Evolutionary conservation across 306 rosid genomes (phyloP).

Genomic region (Lagenaria siceraria): DNA sequence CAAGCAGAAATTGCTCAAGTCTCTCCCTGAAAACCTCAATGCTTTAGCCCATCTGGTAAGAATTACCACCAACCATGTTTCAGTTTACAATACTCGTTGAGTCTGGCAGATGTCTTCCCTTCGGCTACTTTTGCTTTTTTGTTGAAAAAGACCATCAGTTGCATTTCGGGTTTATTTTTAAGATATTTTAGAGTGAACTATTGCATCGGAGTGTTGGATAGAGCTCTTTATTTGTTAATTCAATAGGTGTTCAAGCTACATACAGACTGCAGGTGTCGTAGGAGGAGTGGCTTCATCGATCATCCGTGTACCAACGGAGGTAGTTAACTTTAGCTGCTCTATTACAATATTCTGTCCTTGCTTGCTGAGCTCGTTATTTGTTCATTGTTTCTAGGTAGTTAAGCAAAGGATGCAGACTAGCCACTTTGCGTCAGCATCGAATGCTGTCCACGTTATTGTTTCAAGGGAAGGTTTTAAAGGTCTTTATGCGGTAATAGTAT

Average conservation of each 20-base stretch:
- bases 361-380: conserved; percentile 5
- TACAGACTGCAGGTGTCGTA: conserved; percentile 70
- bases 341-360: not conserved
- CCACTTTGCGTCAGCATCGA: conserved; percentile 26
- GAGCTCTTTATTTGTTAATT: not conserved
- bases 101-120: not conserved
- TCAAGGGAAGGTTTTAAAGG: conserved; percentile 45
- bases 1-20: conserved; percentile 44
- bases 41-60: conserved; percentile 74
- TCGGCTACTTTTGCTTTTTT: not conserved
- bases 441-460: conserved; percentile 20
- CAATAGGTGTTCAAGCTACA: conserved; percentile 24
- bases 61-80: conserved; percentile 4
- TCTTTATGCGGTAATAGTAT: conserved; percentile 47
- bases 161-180: not conserved
- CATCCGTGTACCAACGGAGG: conserved; percentile 84
- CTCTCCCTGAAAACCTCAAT: conserved; percentile 56
- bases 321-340: conserved; percentile 13
- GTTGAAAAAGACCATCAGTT: not conserved
- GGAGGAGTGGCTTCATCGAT: conserved; percentile 68
- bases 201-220: conserved; percentile 5
- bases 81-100: not conserved
- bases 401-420: conserved; percentile 44
- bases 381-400: conserved; percentile 34
- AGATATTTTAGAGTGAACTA: not conserved